These are phyloP conservation scores for Rhytidiadelphus loreus DNA, from an alignment of 225 moss, liverwort and hornwort genomes.

Conservation along the genomic window DNA sequence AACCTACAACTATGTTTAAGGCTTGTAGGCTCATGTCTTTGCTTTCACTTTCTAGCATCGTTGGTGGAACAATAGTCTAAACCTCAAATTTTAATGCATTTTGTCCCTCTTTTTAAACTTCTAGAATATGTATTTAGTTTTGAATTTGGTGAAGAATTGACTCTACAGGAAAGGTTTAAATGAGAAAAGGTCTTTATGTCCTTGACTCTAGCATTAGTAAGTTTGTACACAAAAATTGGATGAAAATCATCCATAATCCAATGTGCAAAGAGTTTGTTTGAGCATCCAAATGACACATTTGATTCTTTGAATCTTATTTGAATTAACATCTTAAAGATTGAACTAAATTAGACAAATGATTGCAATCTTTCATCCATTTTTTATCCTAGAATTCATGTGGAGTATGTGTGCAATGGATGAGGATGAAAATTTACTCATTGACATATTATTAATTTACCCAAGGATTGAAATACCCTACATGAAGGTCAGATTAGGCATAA, in stretches of 20 bases:
- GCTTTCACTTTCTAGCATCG: no score
- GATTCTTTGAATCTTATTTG: not conserved
- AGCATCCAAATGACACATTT: not conserved
- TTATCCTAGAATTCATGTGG: rapidly evolving
- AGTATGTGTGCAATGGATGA: not conserved
- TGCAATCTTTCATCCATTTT: not conserved
- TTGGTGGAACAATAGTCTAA: no score
- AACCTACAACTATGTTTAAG: no score
- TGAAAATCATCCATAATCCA: not conserved
- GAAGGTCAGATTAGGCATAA: no score
- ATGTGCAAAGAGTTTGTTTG: not conserved
- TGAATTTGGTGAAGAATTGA: no score
- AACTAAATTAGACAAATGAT: not conserved
- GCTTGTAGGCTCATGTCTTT: no score
- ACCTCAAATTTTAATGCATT: no score
- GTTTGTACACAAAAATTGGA: not conserved
- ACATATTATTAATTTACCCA: not conserved
- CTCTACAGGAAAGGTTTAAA: no score
- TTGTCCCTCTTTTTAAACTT: no score
- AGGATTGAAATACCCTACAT: not conserved
- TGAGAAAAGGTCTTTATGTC: no score
- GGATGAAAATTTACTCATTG: not conserved
- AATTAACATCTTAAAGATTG: not conserved
- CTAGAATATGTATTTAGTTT: no score
- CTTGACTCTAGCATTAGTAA: not conserved